Conservation (phyloP, 2,329 filamentous ascomycete genomes). For the Aureobasidium mangrovei region DNA sequence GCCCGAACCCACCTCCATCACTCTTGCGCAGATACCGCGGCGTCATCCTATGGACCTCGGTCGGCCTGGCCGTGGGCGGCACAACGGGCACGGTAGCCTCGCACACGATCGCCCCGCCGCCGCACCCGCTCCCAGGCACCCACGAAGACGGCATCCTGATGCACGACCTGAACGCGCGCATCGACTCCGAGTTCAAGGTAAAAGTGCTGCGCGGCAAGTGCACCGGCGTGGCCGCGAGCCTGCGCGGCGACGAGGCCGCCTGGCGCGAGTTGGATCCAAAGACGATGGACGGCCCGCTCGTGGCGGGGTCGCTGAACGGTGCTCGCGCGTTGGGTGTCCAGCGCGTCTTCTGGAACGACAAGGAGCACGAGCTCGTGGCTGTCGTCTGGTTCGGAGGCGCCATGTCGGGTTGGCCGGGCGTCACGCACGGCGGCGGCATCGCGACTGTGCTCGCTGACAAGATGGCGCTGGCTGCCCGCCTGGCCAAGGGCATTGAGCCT, state of each 20-base stretch:
- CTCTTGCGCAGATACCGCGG: constrained; percentile 17
- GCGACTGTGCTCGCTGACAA: constrained; percentile 63
- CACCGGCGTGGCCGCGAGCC: constrained; percentile 22
- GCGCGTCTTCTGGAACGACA: constrained; percentile 55
- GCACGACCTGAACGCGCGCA: constrained; percentile 34
- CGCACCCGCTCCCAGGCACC: constrained; percentile 33
- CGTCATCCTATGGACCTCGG: constrained; percentile 20
- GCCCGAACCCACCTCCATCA: constrained; percentile 1
- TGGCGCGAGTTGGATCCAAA: constrained; percentile 14
- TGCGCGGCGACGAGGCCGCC: constrained; percentile 13
- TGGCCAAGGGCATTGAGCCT: constrained; percentile 25
- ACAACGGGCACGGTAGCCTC: constrained; percentile 32
- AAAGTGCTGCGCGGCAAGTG: constrained; percentile 38
- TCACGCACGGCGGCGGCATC: constrained; percentile 62
- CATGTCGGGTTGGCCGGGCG: constrained; percentile 59
- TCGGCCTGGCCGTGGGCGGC: constrained; percentile 37
- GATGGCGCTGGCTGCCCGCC: constrained; percentile 56
- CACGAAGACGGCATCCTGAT: constrained; percentile 35
- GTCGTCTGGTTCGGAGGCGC: constrained; percentile 62
- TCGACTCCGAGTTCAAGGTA: constrained; percentile 42
- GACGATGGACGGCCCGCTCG: neutral
- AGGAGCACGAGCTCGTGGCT: constrained; percentile 49
- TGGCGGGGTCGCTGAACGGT: constrained; percentile 25
- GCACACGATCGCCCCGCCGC: constrained; percentile 37
- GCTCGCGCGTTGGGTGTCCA: constrained; percentile 40